These are phyloP conservation scores for Paecilomyces dactylethromorphus DNA, from an alignment of 2,329 filamentous ascomycete species.

Conservation along the genomic window DNA sequence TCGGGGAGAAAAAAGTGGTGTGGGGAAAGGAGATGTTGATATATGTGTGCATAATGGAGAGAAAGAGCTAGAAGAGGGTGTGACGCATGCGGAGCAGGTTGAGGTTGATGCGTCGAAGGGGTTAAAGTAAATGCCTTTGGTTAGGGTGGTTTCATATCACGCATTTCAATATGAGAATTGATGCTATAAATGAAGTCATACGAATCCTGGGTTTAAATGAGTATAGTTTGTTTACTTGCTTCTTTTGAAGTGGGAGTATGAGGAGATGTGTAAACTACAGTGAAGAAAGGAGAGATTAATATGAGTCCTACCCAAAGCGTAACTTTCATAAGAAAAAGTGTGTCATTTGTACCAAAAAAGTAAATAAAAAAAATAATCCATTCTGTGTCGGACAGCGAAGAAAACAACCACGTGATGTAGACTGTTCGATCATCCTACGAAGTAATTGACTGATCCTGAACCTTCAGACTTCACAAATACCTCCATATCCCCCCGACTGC, in stretches of 20 bases:
- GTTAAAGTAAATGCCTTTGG: background rate
- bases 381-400: no score
- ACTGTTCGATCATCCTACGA: background rate
- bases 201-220: background rate
- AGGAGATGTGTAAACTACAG: background rate
- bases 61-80: background rate
- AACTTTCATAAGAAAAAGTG: background rate
- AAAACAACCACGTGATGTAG: background rate
- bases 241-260: background rate
- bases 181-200: background rate
- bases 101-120: background rate
- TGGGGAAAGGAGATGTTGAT: background rate
- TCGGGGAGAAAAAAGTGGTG: slow-evolving; percentile 1
- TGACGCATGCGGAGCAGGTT: background rate
- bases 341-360: background rate
- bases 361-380: background rate
- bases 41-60: background rate
- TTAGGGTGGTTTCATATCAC: background rate
- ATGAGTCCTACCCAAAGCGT: background rate
- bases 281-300: background rate
- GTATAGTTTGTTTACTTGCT: no score
- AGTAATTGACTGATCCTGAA: slow-evolving; percentile 5
- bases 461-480: slow-evolving; percentile 9
- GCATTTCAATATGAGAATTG: background rate
- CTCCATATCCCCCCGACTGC: slow-evolving; percentile 12